phyloP scores from a whole-genome alignment of 225 moss, liverwort and hornwort species.

The Polytrichum commune region DNA sequence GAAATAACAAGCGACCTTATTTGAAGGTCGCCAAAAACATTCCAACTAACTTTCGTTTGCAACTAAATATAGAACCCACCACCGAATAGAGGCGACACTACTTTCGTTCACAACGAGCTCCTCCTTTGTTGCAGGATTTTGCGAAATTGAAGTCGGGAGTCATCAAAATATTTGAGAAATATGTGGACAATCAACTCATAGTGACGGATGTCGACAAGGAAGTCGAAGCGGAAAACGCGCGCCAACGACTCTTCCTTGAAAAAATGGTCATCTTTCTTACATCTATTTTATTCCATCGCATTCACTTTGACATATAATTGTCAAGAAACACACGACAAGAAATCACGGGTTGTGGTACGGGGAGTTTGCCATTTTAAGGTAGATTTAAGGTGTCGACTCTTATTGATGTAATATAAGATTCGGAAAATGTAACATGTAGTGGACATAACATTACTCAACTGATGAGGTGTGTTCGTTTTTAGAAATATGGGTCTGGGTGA shows the following conservation, averaged over 20 bases:
- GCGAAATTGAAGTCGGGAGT: conserved; percentile 37
- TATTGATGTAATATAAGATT: not conserved
- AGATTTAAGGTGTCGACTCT: not conserved
- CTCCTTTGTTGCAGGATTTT: conserved; percentile 28
- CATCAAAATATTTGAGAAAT: conserved; percentile 61
- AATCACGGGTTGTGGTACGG: not conserved
- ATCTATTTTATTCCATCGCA: not conserved
- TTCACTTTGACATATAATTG: not conserved
- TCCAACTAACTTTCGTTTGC: not conserved
- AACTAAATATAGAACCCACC: not conserved
- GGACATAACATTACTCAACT: no score
- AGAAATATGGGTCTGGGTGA: no score
- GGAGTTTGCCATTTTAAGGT: not conserved
- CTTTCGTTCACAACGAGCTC: not conserved
- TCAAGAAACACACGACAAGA: not conserved
- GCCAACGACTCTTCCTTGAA: conserved; percentile 80
- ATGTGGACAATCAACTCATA: conserved; percentile 56
- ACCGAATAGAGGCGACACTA: no score
- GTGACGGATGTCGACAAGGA: conserved; percentile 60
- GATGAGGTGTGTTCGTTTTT: no score
- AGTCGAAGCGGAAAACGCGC: conserved; percentile 49
- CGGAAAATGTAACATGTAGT: no score
- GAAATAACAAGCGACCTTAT: no score
- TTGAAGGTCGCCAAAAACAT: not conserved
- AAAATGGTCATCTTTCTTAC: conserved; percentile 41